phyloP scores from a whole-genome alignment of 176 grass and related monocot species.

The Canna indica region DNA sequence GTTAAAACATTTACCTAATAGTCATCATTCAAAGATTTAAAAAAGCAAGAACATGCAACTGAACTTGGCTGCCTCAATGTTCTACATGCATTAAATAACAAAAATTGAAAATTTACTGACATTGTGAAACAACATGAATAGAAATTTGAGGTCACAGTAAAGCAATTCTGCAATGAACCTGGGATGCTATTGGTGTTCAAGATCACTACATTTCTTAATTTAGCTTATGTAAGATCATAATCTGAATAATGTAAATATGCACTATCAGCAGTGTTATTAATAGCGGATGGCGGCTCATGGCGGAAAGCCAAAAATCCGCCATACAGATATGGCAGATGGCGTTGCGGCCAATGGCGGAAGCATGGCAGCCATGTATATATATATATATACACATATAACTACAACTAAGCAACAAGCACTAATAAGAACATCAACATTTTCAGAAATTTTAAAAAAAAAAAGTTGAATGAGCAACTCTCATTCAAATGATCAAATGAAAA shows the following conservation, averaged over 20 bases:
- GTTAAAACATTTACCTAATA: conserved; percentile 13
- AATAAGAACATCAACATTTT: too few relatives aligned
- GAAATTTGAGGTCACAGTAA: neutral
- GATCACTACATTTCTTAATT: neutral
- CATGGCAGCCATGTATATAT: too few relatives aligned
- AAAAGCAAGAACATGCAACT: neutral
- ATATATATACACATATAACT: too few relatives aligned
- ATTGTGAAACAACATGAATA: neutral
- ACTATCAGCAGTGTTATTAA: too few relatives aligned
- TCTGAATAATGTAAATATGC: neutral
- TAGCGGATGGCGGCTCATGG: too few relatives aligned
- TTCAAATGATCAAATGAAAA: too few relatives aligned
- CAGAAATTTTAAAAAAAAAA: too few relatives aligned
- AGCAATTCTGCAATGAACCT: neutral
- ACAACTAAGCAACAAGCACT: too few relatives aligned
- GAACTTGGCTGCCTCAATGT: neutral
- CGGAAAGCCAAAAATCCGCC: too few relatives aligned
- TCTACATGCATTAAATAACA: neutral
- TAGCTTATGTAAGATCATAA: neutral
- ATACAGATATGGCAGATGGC: too few relatives aligned
- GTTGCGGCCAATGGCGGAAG: too few relatives aligned
- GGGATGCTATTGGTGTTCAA: neutral
- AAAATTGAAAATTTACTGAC: neutral
- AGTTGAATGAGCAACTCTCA: too few relatives aligned
- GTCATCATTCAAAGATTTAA: neutral